phyloP scores from a whole-genome alignment of 106 monocot genomes.

The Chionographis japonica region DNA sequence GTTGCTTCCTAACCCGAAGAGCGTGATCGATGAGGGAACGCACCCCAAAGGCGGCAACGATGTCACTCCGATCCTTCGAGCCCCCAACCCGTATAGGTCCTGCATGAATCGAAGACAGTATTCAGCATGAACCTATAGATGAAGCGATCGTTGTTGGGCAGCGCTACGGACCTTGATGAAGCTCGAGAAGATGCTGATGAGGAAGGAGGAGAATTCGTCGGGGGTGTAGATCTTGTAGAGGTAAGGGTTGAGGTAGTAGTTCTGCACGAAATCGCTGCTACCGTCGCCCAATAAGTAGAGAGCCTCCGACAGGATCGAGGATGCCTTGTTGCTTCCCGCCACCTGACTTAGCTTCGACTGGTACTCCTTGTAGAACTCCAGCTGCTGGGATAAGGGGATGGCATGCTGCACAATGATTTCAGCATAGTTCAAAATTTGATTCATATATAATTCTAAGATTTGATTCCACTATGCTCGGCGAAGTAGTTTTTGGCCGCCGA shows the following conservation, averaged over 20 bases:
- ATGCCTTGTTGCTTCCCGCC: conserved; percentile 44
- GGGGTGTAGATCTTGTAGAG: conserved; percentile 52
- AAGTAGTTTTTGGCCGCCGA: too few species aligned
- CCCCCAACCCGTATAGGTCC: conserved; percentile 61
- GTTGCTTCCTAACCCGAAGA: conserved; percentile 73
- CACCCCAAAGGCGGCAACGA: conserved; percentile 75
- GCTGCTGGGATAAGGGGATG: conserved; percentile 65
- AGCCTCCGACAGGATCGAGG: conserved; percentile 47
- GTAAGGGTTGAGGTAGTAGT: conserved; percentile 85
- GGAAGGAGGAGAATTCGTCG: conserved; percentile 44
- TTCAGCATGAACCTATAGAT: not conserved
- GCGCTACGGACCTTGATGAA: conserved; percentile 35
- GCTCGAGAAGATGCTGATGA: conserved; percentile 51
- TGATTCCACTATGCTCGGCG: too few species aligned
- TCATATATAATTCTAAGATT: too few species aligned
- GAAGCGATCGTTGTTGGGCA: not conserved
- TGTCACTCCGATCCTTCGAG: conserved; percentile 74
- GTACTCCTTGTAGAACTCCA: conserved; percentile 76
- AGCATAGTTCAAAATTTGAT: too few species aligned
- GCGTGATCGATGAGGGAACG: conserved; percentile 61
- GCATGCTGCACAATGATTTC: conserved; percentile 40
- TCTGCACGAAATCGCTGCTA: conserved; percentile 68
- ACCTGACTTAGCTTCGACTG: conserved; percentile 51
- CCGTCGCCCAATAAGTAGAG: conserved; percentile 74
- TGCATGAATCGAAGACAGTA: conserved; percentile 6